phyloP scores from a whole-genome alignment of 2,329 filamentous ascomycete genomes.

The Didymellaceae sp. region DNA sequence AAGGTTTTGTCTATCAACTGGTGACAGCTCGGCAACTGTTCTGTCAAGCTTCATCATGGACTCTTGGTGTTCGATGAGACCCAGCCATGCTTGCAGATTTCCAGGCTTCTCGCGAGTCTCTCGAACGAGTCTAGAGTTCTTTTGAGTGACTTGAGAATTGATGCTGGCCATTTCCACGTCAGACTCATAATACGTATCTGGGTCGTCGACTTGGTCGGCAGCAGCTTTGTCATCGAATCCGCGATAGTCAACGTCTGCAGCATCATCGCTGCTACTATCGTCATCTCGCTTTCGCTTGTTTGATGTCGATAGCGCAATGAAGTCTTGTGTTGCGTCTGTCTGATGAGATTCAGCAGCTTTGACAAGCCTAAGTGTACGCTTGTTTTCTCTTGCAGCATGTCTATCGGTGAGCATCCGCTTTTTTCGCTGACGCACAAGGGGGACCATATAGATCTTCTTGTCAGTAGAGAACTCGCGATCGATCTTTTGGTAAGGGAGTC shows the following conservation, averaged over 20 bases:
- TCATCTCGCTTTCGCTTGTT: constrained; percentile 29
- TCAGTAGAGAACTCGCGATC: constrained; percentile 68
- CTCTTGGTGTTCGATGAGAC: constrained; percentile 80
- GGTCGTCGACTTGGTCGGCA: constrained; percentile 33
- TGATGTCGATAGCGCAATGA: constrained; percentile 33
- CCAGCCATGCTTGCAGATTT: constrained; percentile 76
- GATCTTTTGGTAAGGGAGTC: constrained; percentile 68
- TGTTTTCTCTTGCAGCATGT: constrained; percentile 21
- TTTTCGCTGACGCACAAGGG: constrained; percentile 51
- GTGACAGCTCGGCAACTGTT: constrained; percentile 54
- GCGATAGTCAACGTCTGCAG: constrained; percentile 43
- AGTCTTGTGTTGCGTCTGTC: constrained; percentile 31
- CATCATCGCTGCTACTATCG: constrained; percentile 22
- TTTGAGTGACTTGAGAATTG: constrained; percentile 52
- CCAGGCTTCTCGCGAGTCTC: constrained; percentile 69
- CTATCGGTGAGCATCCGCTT: constrained; percentile 53
- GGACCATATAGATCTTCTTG: constrained; percentile 47
- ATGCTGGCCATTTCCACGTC: constrained; percentile 23
- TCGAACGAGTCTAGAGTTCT: constrained; percentile 67
- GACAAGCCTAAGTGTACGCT: constrained; percentile 41
- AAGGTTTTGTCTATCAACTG: constrained; percentile 70
- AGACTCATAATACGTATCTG: constrained; percentile 46
- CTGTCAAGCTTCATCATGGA: constrained; percentile 63
- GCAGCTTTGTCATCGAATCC: constrained; percentile 41
- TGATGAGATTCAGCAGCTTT: constrained; percentile 11